Conservation (phyloP, 108 stramenopile species). For the Cylindrotheca closterium region DNA sequence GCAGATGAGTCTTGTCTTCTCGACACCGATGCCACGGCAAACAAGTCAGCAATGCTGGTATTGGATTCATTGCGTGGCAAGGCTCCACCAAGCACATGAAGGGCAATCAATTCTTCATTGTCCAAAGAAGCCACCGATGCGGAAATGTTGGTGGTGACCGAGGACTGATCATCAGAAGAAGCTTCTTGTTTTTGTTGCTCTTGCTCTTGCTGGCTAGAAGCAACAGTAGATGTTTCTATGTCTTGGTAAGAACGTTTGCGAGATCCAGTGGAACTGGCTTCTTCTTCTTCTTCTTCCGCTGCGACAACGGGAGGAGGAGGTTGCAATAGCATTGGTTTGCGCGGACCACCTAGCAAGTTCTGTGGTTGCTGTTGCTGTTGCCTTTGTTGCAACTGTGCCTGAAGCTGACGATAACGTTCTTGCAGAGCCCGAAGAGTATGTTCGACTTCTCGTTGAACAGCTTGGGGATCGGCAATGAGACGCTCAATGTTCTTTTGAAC, state of each 20-base stretch:
- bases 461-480: conserved; percentile 56
- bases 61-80: too few species aligned
- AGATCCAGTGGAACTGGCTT: too few species aligned
- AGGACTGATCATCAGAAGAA: conserved; percentile 26
- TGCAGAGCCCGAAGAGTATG: conserved; percentile 53
- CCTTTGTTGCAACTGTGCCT: conserved; percentile 39
- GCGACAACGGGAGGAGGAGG: too few species aligned
- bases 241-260: too few species aligned
- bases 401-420: conserved; percentile 56
- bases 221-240: too few species aligned
- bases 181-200: too few species aligned
- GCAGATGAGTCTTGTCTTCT: too few species aligned
- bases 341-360: too few species aligned
- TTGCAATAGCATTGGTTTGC: too few species aligned
- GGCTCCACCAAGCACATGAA: conserved; percentile 43
- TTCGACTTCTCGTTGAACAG: conserved; percentile 60
- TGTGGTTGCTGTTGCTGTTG: conserved; percentile 4
- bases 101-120: conserved; percentile 57
- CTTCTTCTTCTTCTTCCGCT: too few species aligned
- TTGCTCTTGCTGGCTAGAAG: background rate
- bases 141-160: conserved; percentile 9
- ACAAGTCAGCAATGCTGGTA: too few species aligned
- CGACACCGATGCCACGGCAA: too few species aligned
- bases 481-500: conserved; percentile 43
- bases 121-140: conserved; percentile 21